A percentile compares a stretch with the other conserved stretches of the same genome.
These are phyloP conservation scores for Pterulicium gracile DNA, from an alignment of 1,284 basidiomycete species.

Conservation along the genomic window DNA sequence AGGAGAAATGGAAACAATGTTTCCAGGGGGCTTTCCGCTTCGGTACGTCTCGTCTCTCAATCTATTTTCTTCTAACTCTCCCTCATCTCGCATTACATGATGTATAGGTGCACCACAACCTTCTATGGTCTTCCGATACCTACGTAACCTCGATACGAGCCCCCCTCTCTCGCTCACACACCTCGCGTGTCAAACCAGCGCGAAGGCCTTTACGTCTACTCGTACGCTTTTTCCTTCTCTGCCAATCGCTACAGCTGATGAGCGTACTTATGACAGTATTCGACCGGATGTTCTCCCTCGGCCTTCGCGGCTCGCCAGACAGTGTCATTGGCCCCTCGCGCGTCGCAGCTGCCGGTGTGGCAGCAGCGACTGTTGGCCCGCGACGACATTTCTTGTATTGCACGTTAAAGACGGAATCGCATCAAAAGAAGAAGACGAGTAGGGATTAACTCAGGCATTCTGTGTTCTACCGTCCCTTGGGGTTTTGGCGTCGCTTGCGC, in stretches of 20 bases:
- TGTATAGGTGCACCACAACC: conserved; percentile 67
- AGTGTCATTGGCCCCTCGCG: conserved; percentile 48
- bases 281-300: conserved; percentile 85
- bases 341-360: conserved; percentile 50
- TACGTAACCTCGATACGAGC: conserved; percentile 72
- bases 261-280: conserved; percentile 60
- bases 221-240: conserved; percentile 33
- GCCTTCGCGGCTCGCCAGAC: conserved; percentile 61
- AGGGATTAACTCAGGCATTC: conserved; percentile 18
- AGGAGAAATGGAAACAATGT: conserved; percentile 88
- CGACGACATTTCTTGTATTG: conserved; percentile 76
- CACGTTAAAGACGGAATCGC: conserved; percentile 45
- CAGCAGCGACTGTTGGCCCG: conserved; percentile 49
- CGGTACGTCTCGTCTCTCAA: conserved; percentile 40
- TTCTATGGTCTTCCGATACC: conserved; percentile 82
- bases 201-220: conserved; percentile 77
- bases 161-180: conserved; percentile 73
- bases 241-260: conserved; percentile 1
- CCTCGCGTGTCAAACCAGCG: conserved; percentile 77
- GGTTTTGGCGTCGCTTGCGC: too few species aligned
- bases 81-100: conserved; percentile 12
- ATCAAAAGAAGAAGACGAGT: conserved; percentile 23
- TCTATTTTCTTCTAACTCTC: conserved; percentile 9
- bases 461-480: too few species aligned
- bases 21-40: conserved; percentile 83